These are phyloP conservation scores for Martensiomyces pterosporus DNA, from an alignment of 192 early-diverging fungal species.

Conservation along the genomic window DNA sequence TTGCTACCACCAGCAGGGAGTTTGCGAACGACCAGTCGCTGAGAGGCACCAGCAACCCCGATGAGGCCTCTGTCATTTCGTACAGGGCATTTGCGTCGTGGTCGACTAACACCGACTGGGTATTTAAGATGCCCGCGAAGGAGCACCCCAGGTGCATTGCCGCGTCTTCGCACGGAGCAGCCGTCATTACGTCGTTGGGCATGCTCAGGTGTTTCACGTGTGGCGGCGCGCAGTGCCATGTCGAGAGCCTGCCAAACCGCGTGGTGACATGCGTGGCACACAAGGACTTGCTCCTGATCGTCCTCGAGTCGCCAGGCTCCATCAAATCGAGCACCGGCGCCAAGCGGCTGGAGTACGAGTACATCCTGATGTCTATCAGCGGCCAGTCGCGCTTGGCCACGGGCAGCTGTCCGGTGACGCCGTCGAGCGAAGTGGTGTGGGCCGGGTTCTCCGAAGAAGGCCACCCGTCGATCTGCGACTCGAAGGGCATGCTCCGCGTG, in stretches of 20 bases:
- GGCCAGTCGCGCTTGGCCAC: slow-evolving; percentile 22
- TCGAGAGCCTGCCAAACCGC: slow-evolving; percentile 60
- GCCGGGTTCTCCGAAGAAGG: slow-evolving; percentile 78
- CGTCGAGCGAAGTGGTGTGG: slow-evolving; percentile 66
- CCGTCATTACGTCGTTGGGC: slow-evolving; percentile 68
- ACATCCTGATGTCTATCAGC: slow-evolving; percentile 33
- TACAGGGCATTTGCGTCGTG: slow-evolving; percentile 72
- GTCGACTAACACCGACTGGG: slow-evolving; percentile 75
- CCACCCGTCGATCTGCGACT: slow-evolving; percentile 76
- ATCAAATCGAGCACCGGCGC: slow-evolving; percentile 14
- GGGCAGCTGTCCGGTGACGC: slow-evolving; percentile 62
- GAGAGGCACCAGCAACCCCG: no score
- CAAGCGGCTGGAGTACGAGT: slow-evolving; percentile 32
- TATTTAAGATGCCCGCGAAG: slow-evolving; percentile 55
- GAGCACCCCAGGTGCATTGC: slow-evolving; percentile 76
- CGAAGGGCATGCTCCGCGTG: slow-evolving; percentile 67
- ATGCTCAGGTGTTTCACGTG: slow-evolving; percentile 76
- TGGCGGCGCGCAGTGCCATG: slow-evolving; percentile 72
- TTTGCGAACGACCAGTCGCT: slow-evolving; percentile 45
- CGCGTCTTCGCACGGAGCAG: slow-evolving; percentile 59
- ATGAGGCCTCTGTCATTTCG: slow-evolving; percentile 58
- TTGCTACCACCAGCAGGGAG: slow-evolving; percentile 51
- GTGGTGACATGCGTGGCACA: slow-evolving; percentile 40
- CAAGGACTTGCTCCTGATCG: slow-evolving; percentile 31
- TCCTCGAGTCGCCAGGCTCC: slow-evolving; percentile 25